Percentiles rank a stretch among this genome's conserved stretches.
phyloP scores from a whole-genome alignment of 83 land plant genomes.

The Picea abies region DNA sequence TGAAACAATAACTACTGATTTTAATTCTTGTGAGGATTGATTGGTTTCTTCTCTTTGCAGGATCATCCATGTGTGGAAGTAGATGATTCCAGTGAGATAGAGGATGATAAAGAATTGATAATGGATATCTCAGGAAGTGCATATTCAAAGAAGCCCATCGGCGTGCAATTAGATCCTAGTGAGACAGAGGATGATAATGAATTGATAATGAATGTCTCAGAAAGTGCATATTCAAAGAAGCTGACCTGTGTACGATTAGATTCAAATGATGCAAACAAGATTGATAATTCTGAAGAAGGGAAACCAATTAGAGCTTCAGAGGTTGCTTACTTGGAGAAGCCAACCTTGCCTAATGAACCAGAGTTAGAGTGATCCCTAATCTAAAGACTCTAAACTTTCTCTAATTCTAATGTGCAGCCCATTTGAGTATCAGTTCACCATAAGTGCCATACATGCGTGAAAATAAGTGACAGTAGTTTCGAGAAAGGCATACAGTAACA shows the following conservation, averaged over 20 bases:
- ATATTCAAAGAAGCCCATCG: slow-evolving; percentile 27
- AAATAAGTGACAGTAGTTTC: neutral
- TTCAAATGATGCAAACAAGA: neutral
- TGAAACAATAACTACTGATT: neutral
- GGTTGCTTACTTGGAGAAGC: neutral
- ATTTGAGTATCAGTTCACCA: neutral
- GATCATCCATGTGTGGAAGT: slow-evolving; percentile 7
- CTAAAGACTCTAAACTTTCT: neutral
- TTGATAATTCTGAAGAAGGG: neutral
- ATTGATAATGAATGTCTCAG: slow-evolving; percentile 55
- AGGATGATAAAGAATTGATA: slow-evolving; percentile 44
- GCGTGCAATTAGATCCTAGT: slow-evolving; percentile 19
- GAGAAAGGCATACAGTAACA: neutral
- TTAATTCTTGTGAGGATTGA: neutral
- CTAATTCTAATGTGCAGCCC: neutral
- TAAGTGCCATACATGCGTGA: neutral
- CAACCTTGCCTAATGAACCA: neutral
- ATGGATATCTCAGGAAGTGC: slow-evolving; percentile 71
- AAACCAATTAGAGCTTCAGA: neutral
- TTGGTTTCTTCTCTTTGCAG: slow-evolving; percentile 17
- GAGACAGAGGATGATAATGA: slow-evolving; percentile 33
- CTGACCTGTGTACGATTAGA: neutral
- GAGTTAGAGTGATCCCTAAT: neutral
- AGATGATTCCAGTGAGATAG: slow-evolving; percentile 18
- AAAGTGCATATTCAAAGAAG: slow-evolving; percentile 56